Percentiles rank a stretch among this genome's conserved stretches.
phyloP scores from a whole-genome alignment of 441 rosid species.

The Kokia cookei region DNA sequence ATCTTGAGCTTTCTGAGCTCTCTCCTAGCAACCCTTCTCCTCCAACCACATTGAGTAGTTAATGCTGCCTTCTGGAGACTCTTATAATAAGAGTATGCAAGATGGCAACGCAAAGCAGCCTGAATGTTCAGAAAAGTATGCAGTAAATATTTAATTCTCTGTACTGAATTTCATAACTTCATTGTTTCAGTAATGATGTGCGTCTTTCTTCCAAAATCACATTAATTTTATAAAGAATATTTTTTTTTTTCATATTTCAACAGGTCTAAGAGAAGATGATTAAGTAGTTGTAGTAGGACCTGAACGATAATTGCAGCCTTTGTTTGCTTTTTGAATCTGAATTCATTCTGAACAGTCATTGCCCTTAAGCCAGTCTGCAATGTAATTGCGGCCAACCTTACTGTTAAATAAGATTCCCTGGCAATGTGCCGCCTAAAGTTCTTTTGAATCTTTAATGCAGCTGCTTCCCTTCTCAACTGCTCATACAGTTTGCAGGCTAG shows the following conservation, averaged over 20 bases:
- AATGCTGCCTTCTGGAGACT: slow-evolving; percentile 61
- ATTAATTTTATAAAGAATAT: background rate
- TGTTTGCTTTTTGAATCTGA: slow-evolving; percentile 50
- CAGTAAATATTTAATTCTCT: background rate
- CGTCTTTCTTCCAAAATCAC: background rate
- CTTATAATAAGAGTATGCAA: slow-evolving; percentile 56
- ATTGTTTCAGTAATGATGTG: background rate
- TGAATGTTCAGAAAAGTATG: slow-evolving; percentile 14
- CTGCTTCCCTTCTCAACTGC: slow-evolving; percentile 51
- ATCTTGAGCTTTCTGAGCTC: slow-evolving; percentile 73
- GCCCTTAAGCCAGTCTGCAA: slow-evolving; percentile 65
- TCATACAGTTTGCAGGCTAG: slow-evolving; percentile 40
- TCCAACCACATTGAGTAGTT: slow-evolving; percentile 75
- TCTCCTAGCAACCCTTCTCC: slow-evolving; percentile 73
- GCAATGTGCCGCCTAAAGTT: slow-evolving; percentile 40
- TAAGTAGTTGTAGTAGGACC: slow-evolving; percentile 23
- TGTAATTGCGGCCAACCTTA: slow-evolving; percentile 38
- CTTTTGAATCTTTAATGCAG: slow-evolving; percentile 57
- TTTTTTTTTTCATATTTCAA: too few species aligned
- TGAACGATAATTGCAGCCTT: slow-evolving; percentile 53
- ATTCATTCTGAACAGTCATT: slow-evolving; percentile 61
- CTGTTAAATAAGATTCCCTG: slow-evolving; percentile 33
- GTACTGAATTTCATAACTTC: background rate
- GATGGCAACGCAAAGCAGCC: slow-evolving; percentile 63
- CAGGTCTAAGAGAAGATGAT: background rate